Percentiles rank a stretch among this genome's conserved stretches.
These are phyloP conservation scores for Westerdykella ornata DNA, from an alignment of 2,329 filamentous ascomycete genomes.

Conservation along the genomic window DNA sequence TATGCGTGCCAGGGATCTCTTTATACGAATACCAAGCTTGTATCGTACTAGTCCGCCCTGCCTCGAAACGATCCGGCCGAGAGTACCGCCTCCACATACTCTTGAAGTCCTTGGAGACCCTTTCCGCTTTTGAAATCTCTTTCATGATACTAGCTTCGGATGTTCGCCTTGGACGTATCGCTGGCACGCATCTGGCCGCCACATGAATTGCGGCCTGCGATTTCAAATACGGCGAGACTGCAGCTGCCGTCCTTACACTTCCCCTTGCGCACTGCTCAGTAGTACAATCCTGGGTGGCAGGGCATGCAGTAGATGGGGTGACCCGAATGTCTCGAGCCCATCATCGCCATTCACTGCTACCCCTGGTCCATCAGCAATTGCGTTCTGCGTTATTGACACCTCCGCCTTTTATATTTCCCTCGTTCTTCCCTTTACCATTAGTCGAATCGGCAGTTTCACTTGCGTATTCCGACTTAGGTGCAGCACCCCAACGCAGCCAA, in stretches of 20 bases:
- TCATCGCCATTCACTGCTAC: no score
- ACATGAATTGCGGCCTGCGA: not conserved
- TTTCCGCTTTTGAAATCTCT: no score
- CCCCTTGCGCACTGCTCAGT: no score
- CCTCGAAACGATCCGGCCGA: no score
- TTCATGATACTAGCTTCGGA: no score
- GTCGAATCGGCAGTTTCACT: slow-evolving; percentile 8
- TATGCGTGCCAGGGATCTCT: slow-evolving; percentile 1
- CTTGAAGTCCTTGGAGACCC: no score
- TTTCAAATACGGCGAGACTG: not conserved
- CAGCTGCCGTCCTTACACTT: no score
- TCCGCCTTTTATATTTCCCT: slow-evolving; percentile 4
- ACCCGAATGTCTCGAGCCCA: no score
- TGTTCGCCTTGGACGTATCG: not conserved
- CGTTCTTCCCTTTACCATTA: slow-evolving; percentile 2
- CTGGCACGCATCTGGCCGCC: not conserved
- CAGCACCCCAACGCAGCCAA: slow-evolving; percentile 22
- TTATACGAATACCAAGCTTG: not conserved
- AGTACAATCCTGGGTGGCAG: no score
- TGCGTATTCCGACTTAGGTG: slow-evolving; percentile 17
- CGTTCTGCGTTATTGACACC: not conserved
- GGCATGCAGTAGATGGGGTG: no score
- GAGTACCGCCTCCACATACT: no score
- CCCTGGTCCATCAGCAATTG: no score
- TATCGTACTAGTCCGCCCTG: not conserved